phyloP scores from a whole-genome alignment of 371 early-diverging fungal genomes.

The Syncephalastrum monosporum region DNA sequence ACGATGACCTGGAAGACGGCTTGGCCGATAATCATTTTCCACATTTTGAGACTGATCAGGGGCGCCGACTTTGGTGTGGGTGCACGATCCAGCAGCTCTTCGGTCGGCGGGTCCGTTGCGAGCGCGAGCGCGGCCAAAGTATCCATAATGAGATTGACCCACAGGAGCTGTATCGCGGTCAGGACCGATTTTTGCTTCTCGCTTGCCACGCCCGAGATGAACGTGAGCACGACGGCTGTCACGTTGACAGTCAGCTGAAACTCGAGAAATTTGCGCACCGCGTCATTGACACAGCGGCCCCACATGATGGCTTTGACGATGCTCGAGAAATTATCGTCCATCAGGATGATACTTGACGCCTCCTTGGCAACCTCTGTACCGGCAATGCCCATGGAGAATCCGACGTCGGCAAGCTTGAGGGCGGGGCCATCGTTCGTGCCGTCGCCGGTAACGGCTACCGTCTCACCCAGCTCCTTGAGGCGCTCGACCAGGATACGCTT shows the following conservation, averaged over 20 bases:
- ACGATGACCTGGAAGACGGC: conserved; percentile 61
- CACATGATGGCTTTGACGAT: conserved; percentile 76
- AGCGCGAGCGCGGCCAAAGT: conserved; percentile 76
- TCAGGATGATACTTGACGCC: conserved; percentile 76
- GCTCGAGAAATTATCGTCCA: conserved; percentile 81
- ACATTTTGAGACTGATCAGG: conserved; percentile 67
- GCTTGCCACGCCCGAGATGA: conserved; percentile 60
- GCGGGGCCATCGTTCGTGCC: conserved; percentile 82
- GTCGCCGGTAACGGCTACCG: conserved; percentile 85
- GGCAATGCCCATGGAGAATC: conserved; percentile 80
- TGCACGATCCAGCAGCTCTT: conserved; percentile 55
- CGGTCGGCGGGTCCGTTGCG: conserved; percentile 74
- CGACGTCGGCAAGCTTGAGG: conserved; percentile 77
- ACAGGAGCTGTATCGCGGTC: conserved; percentile 75
- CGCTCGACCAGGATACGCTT: conserved; percentile 68
- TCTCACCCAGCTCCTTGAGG: conserved; percentile 62
- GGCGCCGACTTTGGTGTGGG: conserved; percentile 67
- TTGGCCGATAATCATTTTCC: conserved; percentile 72
- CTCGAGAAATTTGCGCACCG: conserved; percentile 78
- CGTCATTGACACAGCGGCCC: conserved; percentile 81
- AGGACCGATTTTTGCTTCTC: conserved; percentile 51
- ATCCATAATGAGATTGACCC: conserved; percentile 86
- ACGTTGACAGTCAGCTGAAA: conserved; percentile 82
- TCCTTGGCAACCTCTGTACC: conserved; percentile 86
- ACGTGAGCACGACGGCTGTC: conserved; percentile 66